A percentile compares a stretch with the other conserved stretches of the same genome.
These are phyloP conservation scores for Candida boleticola DNA, from an alignment of 805 yeast genomes.

Conservation along the genomic window DNA sequence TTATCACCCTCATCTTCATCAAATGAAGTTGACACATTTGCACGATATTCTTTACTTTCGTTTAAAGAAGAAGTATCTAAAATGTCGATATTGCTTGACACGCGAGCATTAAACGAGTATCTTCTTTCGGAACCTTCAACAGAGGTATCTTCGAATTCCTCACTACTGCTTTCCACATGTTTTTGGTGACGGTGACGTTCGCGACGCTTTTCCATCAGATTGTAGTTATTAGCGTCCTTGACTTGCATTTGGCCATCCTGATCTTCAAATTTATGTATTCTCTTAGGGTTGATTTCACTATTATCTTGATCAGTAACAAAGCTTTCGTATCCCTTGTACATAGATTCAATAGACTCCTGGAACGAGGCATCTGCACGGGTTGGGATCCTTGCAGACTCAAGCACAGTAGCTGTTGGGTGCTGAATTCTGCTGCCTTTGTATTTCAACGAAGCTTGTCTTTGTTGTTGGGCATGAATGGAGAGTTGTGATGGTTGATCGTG, in stretches of 20 bases:
- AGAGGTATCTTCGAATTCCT: slow-evolving; percentile 5
- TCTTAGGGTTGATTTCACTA: not conserved
- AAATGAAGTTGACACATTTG: not conserved
- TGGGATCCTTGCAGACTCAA: not conserved
- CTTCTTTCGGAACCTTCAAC: slow-evolving; percentile 4
- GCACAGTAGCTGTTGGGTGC: not conserved
- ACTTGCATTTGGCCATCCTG: not conserved
- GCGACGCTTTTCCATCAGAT: not conserved
- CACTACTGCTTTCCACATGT: not conserved
- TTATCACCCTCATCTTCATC: slow-evolving; percentile 2
- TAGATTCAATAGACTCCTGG: slow-evolving; percentile 19
- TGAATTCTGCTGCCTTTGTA: not conserved
- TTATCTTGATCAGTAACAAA: slow-evolving; percentile 1
- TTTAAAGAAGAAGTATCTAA: slow-evolving; percentile 22
- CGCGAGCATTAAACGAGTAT: slow-evolving; percentile 2
- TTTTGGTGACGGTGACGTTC: not conserved
- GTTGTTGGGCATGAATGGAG: not conserved
- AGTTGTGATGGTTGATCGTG: slow-evolving; percentile 2
- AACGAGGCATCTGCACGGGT: not conserved
- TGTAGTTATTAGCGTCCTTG: not conserved
- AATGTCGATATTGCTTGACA: slow-evolving; percentile 15
- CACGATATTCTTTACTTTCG: slow-evolving; percentile 12
- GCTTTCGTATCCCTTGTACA: slow-evolving; percentile 25
- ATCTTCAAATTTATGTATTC: not conserved
- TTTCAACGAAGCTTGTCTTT: too few relatives aligned